A percentile compares a stretch with the other conserved stretches of the same genome.
Evolutionary conservation across 2,329 filamentous ascomycete species (phyloP).

Genomic region (Anthostomella pinea): DNA sequence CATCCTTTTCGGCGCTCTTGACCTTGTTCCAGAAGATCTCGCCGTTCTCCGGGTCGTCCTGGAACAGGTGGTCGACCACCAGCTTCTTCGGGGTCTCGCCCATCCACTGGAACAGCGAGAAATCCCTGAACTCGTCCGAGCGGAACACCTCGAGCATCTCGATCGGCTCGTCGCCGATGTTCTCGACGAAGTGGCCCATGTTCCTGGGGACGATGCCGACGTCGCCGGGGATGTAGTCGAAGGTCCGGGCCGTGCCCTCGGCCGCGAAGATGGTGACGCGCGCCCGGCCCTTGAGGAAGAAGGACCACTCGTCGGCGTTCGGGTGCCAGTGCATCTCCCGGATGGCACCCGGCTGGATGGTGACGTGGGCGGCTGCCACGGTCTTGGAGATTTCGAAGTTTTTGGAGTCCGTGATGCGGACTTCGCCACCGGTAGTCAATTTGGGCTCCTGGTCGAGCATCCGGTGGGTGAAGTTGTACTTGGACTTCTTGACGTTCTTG

Average conservation of each 20-base stretch:
- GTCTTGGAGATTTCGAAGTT: slow-evolving; percentile 74
- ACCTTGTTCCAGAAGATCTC: slow-evolving; percentile 62
- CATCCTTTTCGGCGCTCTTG: slow-evolving; percentile 59
- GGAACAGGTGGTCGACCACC: slow-evolving; percentile 65
- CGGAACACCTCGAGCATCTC: slow-evolving; percentile 76
- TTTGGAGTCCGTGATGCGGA: slow-evolving; percentile 72
- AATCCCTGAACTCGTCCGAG: slow-evolving; percentile 68
- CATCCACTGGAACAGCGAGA: slow-evolving; percentile 73
- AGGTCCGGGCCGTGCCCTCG: slow-evolving; percentile 67
- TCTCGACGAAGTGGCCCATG: slow-evolving; percentile 81
- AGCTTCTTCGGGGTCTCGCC: slow-evolving; percentile 66
- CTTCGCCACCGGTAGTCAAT: slow-evolving; percentile 64
- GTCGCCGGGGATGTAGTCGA: slow-evolving; percentile 72
- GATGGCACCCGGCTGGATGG: slow-evolving; percentile 68
- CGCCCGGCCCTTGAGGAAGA: slow-evolving; percentile 70
- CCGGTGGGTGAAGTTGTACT: slow-evolving; percentile 66
- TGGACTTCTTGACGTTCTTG: slow-evolving; percentile 62
- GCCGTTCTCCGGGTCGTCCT: slow-evolving; percentile 57
- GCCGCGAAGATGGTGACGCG: slow-evolving; percentile 73
- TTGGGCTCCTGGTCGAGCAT: slow-evolving; percentile 69
- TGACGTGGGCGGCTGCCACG: slow-evolving; percentile 68
- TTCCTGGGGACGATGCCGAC: slow-evolving; percentile 74
- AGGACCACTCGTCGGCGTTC: slow-evolving; percentile 76
- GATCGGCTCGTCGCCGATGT: slow-evolving; percentile 71
- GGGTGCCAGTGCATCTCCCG: slow-evolving; percentile 85